Evolutionary conservation across 352 stramenopile genomes (phyloP).

Genomic region (Globisporangium megalacanthum): DNA sequence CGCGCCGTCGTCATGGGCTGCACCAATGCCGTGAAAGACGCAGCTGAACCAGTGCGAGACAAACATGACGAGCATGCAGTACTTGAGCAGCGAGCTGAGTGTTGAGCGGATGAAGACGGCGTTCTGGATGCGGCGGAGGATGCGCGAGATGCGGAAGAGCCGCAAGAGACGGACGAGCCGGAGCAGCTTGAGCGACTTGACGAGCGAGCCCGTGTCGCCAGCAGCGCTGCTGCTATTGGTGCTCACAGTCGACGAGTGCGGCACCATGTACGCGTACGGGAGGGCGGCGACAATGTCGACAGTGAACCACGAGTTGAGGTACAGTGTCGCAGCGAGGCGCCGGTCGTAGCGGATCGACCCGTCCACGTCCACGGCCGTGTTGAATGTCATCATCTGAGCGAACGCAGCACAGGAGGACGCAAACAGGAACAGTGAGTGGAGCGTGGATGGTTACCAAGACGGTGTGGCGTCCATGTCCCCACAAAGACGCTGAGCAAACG

Average conservation of each 20-base stretch:
- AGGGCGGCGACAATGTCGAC: slow-evolving; percentile 46
- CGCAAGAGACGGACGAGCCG: slow-evolving; percentile 17
- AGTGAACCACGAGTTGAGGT: slow-evolving; percentile 44
- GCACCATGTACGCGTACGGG: slow-evolving; percentile 30
- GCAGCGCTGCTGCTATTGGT: slow-evolving; percentile 1
- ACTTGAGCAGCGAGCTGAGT: slow-evolving; percentile 75
- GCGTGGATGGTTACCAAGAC: too few species aligned
- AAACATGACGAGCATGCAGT: slow-evolving; percentile 71
- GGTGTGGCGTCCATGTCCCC: too few species aligned
- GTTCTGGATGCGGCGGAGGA: slow-evolving; percentile 39
- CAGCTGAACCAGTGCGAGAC: slow-evolving; percentile 76
- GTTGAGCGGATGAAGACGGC: slow-evolving; percentile 66
- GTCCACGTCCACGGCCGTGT: slow-evolving; percentile 48
- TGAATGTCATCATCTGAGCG: slow-evolving; percentile 39
- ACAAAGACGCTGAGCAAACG: neutral
- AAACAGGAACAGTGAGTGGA: neutral
- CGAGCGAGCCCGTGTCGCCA: slow-evolving; percentile 13
- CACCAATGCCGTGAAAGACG: slow-evolving; percentile 14
- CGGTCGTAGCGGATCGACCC: slow-evolving; percentile 42
- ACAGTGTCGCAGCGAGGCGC: slow-evolving; percentile 25
- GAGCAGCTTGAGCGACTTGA: slow-evolving; percentile 46
- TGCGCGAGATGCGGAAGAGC: slow-evolving; percentile 66
- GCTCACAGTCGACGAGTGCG: slow-evolving; percentile 8
- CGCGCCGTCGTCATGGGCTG: slow-evolving; percentile 15
- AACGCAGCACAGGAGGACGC: neutral